Evolutionary conservation across 2,329 filamentous ascomycete species (phyloP).

Genomic region (Colletotrichum tabaci): DNA sequence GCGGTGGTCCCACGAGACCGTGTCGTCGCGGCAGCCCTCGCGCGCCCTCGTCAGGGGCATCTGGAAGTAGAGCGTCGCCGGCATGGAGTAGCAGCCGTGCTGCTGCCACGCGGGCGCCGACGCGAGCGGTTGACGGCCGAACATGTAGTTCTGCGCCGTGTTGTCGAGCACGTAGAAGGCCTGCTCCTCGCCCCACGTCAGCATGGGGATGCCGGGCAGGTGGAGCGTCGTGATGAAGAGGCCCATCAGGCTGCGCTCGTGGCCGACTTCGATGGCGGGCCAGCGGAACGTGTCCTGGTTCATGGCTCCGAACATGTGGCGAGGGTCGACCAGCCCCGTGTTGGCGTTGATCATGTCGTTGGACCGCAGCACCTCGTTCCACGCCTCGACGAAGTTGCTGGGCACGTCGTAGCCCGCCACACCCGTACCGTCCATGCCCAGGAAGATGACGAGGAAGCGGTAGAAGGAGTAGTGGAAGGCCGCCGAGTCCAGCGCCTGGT

Average conservation of each 20-base stretch:
- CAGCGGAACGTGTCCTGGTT: slow-evolving; percentile 78
- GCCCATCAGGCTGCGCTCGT: slow-evolving; percentile 69
- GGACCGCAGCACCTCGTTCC: slow-evolving; percentile 69
- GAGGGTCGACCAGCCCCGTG: slow-evolving; percentile 73
- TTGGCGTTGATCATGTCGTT: slow-evolving; percentile 74
- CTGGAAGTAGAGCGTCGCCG: slow-evolving; percentile 69
- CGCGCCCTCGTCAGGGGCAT: slow-evolving; percentile 70
- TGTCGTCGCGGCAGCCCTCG: slow-evolving; percentile 70
- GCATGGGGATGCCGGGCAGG: slow-evolving; percentile 73
- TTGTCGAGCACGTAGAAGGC: slow-evolving; percentile 75
- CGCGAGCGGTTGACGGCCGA: slow-evolving; percentile 74
- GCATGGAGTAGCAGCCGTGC: slow-evolving; percentile 74
- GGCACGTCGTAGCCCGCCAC: slow-evolving; percentile 51
- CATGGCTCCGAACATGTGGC: slow-evolving; percentile 75
- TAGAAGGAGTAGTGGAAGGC: slow-evolving; percentile 58
- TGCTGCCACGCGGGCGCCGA: slow-evolving; percentile 74
- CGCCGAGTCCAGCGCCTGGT: slow-evolving; percentile 60
- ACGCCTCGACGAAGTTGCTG: slow-evolving; percentile 61
- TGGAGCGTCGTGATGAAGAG: slow-evolving; percentile 72
- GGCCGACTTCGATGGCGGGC: slow-evolving; percentile 71
- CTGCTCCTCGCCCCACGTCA: slow-evolving; percentile 78
- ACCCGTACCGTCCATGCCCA: slow-evolving; percentile 52
- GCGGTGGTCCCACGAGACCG: slow-evolving; percentile 72
- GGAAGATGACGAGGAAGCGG: slow-evolving; percentile 49
- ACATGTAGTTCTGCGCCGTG: slow-evolving; percentile 76